Conservation (phyloP, 192 early-diverging fungal genomes). For the Allomyces macrogynus region DNA sequence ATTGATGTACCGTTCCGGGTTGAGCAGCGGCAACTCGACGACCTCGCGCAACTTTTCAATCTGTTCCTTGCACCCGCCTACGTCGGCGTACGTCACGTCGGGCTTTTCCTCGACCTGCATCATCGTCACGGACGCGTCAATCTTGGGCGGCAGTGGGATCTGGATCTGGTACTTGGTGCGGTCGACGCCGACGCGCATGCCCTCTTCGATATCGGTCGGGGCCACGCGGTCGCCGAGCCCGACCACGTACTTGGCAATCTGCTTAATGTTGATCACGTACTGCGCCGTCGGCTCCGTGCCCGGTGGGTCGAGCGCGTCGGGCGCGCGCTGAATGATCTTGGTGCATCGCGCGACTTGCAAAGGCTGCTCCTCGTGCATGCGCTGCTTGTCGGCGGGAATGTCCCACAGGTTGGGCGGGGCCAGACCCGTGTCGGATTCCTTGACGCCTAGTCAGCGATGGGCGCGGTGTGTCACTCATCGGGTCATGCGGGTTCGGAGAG, state of each 20-base stretch:
- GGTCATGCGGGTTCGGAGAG: not conserved
- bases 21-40: slow-evolving; percentile 86
- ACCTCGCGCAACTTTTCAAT: slow-evolving; percentile 99
- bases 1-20: slow-evolving; percentile 91
- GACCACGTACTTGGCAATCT: slow-evolving; percentile 98
- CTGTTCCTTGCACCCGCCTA: slow-evolving; percentile 99
- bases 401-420: slow-evolving; percentile 98
- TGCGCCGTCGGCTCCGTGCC: slow-evolving; percentile 26
- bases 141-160: slow-evolving; percentile 94
- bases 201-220: slow-evolving; percentile 98
- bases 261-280: slow-evolving; percentile 97
- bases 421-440: slow-evolving; percentile 94
- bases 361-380: slow-evolving; percentile 88
- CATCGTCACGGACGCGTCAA: slow-evolving; percentile 96
- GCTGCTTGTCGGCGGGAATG: slow-evolving; percentile 94
- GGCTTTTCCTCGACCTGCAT: slow-evolving; percentile 99
- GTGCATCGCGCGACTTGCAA: slow-evolving; percentile 90
- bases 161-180: slow-evolving; percentile 98
- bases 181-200: slow-evolving; percentile 96
- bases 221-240: slow-evolving; percentile 87
- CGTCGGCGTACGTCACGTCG: slow-evolving; percentile 97
- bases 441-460: slow-evolving; percentile 42
- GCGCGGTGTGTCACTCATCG: not conserved
- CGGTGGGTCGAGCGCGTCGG: slow-evolving; percentile 28
- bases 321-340: slow-evolving; percentile 89